phyloP scores from a whole-genome alignment of 169 alveolate genomes.

The Plasmodium cynomolgi region DNA sequence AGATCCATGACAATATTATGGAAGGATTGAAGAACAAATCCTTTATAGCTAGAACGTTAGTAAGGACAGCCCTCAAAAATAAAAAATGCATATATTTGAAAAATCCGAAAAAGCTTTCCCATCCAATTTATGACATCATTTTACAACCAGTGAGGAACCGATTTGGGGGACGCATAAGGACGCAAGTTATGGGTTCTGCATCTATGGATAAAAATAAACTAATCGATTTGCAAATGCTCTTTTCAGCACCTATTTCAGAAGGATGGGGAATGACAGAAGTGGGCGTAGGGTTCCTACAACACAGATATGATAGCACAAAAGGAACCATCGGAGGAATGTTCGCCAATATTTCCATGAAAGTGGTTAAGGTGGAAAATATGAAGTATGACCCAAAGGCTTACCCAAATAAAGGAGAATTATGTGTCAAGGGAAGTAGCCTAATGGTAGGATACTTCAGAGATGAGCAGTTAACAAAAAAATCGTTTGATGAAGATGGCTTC shows the following conservation, averaged over 20 bases:
- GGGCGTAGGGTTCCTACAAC: slow-evolving; percentile 81
- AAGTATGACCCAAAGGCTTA: slow-evolving; percentile 81
- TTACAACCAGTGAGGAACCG: slow-evolving; percentile 78
- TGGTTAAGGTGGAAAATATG: slow-evolving; percentile 78
- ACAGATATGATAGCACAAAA: slow-evolving; percentile 78
- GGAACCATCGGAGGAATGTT: slow-evolving; percentile 87
- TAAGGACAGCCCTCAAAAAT: slow-evolving; percentile 77
- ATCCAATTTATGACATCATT: slow-evolving; percentile 75
- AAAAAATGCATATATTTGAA: slow-evolving; percentile 68
- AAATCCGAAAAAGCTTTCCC: slow-evolving; percentile 76
- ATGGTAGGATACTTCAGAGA: slow-evolving; percentile 91
- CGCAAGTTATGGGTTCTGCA: slow-evolving; percentile 85
- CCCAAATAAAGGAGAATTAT: slow-evolving; percentile 84
- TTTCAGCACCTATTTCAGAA: slow-evolving; percentile 81
- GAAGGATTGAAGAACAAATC: slow-evolving; percentile 78
- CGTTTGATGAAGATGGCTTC: slow-evolving; percentile 93
- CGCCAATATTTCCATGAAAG: slow-evolving; percentile 77
- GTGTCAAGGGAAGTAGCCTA: slow-evolving; percentile 88
- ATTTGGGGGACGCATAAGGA: slow-evolving; percentile 82
- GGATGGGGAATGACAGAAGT: slow-evolving; percentile 88
- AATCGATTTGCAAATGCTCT: slow-evolving; percentile 78
- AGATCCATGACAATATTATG: slow-evolving; percentile 83
- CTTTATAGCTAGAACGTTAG: slow-evolving; percentile 74
- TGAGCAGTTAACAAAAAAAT: slow-evolving; percentile 88
- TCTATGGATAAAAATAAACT: slow-evolving; percentile 80